Evolutionary conservation across 129 eudicot genomes (phyloP), one percentile per base, ranked within the genome.

Genomic region (Lactuca saligna): DNA sequence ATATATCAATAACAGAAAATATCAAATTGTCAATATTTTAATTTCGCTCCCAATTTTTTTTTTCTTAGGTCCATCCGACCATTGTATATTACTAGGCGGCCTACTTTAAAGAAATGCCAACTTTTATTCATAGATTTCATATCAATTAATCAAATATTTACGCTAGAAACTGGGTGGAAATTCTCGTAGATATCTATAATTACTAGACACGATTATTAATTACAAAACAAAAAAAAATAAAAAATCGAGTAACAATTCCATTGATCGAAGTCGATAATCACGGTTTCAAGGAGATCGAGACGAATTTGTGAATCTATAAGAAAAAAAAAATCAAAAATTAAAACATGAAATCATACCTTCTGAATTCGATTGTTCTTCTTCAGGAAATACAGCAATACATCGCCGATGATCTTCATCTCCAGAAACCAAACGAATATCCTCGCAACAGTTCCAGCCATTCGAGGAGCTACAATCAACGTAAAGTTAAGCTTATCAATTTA

Each of bases 361-460:
- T 88, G 90, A 59, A 91, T 74, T 61, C 85, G 81, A 56, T 91
- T 91, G 71, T 91, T 82, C 56, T 72, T 88, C 86, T 85, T 85
- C 65, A 91, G 54, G 17, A 91, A 68, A 78, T 91, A 91, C 59
- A 88, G 42, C 38, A 91, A 55, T 3, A 88, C 54, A 33, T 79
- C 72, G 68, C 96, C 95, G 41, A 91, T 60, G 32, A 91, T 78
- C 20, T 80, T 85, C 56, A 75, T 64, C 78, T 91, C 96, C 83
- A 91, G 68, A 54, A 91, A 69, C 93, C 90, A 85, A 3, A 69
- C 88, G 66, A 85, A 85, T 35, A 88, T 74, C 72, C 82, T 91
- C 29, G 90, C 87, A 69, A 91, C 15, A 25, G 76, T 66, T 57
- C 97, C 97, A 65, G 96, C 82, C 96, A 88, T 83, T 6, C 97